Percentiles rank a stretch among this genome's conserved stretches.
Conservation (phyloP, 192 early-diverging fungal genomes). For the Podila clonocystis region DNA sequence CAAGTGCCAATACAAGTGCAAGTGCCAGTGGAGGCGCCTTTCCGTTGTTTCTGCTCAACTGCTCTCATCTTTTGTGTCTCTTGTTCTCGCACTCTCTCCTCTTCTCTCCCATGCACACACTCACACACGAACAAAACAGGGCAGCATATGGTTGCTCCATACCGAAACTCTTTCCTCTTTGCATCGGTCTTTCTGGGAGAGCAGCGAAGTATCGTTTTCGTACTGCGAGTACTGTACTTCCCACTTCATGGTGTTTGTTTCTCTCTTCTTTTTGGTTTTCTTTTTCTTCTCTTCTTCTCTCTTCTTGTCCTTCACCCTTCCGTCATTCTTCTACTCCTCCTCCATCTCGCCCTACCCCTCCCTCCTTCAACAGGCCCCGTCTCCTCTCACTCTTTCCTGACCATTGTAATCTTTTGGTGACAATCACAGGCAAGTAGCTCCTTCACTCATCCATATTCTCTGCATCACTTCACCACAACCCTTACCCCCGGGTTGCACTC, state of each 20-base stretch:
- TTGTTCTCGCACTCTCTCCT: too few relatives aligned
- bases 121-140: too few relatives aligned
- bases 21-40: too few relatives aligned
- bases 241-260: neutral
- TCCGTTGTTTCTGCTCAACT: too few relatives aligned
- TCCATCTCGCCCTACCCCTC: constrained; percentile 11
- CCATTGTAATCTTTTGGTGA: constrained; percentile 11
- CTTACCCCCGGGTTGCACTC: neutral
- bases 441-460: neutral
- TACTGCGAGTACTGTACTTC: too few relatives aligned
- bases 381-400: constrained; percentile 8
- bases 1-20: too few relatives aligned
- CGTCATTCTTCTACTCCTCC: neutral
- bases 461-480: neutral
- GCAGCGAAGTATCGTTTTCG: too few relatives aligned
- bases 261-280: neutral
- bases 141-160: too few relatives aligned
- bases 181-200: too few relatives aligned
- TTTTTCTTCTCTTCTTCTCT: neutral
- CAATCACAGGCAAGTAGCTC: constrained; percentile 25
- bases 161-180: too few relatives aligned
- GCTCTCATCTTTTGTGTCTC: too few relatives aligned
- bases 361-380: constrained; percentile 38
- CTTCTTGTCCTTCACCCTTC: neutral
- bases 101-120: too few relatives aligned